These are phyloP conservation scores for Penicillium angulare DNA, from an alignment of 495 filamentous ascomycete genomes.

Conservation along the genomic window DNA sequence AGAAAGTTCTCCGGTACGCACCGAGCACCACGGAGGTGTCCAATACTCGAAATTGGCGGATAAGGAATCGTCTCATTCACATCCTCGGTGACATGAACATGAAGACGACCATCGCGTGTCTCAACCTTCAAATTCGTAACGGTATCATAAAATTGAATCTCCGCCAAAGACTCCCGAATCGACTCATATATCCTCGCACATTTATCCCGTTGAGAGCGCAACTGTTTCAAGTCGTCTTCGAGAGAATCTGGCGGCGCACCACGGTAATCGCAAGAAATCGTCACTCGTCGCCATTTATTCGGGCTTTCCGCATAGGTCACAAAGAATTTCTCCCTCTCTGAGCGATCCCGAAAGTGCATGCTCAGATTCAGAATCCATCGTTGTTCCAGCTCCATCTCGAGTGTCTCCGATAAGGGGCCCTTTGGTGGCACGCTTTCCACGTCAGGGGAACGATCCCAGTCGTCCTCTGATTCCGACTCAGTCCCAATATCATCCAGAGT, in stretches of 20 bases:
- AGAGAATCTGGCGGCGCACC: slow-evolving; percentile 76
- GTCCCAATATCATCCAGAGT: background rate
- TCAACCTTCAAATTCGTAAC: slow-evolving; percentile 96
- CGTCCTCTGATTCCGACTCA: slow-evolving; percentile 3
- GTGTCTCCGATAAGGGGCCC: slow-evolving; percentile 45
- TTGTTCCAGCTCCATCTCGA: slow-evolving; percentile 79
- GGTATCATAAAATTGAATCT: slow-evolving; percentile 93
- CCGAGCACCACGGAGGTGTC: slow-evolving; percentile 65
- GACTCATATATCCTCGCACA: slow-evolving; percentile 94
- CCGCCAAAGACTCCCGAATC: slow-evolving; percentile 84
- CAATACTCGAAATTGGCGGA: slow-evolving; percentile 69
- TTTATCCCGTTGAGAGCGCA: slow-evolving; percentile 89
- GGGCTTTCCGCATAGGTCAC: slow-evolving; percentile 85
- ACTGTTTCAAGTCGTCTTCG: slow-evolving; percentile 73
- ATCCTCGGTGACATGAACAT: slow-evolving; percentile 98
- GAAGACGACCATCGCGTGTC: slow-evolving; percentile 82
- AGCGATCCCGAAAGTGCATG: slow-evolving; percentile 97
- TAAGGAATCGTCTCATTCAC: slow-evolving; percentile 93
- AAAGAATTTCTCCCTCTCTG: slow-evolving; percentile 96
- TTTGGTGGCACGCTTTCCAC: slow-evolving; percentile 28
- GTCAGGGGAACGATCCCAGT: slow-evolving; percentile 4
- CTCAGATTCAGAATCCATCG: slow-evolving; percentile 97
- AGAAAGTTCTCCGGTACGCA: slow-evolving; percentile 70
- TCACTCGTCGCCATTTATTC: slow-evolving; percentile 81
- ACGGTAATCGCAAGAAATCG: slow-evolving; percentile 92